A percentile compares a stretch with the other conserved stretches of the same genome.
Evolutionary conservation across 305 asterid species (phyloP).

Genomic region (Fraxinus xanthoxyloides): DNA sequence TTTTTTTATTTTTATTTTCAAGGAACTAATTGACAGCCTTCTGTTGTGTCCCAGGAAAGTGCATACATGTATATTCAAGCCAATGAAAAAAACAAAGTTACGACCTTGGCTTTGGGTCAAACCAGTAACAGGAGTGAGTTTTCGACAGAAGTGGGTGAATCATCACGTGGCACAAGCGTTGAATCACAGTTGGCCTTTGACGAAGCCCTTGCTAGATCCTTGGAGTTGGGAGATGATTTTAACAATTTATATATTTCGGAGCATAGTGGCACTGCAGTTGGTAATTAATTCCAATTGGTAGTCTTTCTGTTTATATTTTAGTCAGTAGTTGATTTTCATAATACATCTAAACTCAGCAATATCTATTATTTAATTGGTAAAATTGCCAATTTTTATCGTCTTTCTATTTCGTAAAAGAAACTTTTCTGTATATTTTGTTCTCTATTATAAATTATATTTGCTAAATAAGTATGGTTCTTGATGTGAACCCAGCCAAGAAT

Average conservation of each 20-base stretch:
- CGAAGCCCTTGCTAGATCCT: conserved; percentile 80
- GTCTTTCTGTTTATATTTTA: not conserved
- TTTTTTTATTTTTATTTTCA: not conserved
- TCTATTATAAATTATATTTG: not conserved
- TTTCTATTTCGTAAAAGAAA: not conserved
- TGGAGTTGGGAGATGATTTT: conserved; percentile 75
- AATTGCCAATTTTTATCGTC: not conserved
- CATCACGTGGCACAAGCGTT: not conserved
- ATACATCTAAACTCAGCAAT: not conserved
- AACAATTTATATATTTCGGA: conserved; percentile 46
- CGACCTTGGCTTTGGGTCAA: conserved; percentile 39
- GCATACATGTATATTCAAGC: conserved; percentile 57
- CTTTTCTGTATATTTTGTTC: not conserved
- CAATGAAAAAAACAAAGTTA: conserved; percentile 38
- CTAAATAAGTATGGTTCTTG: not conserved
- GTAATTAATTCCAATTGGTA: conserved; percentile 31
- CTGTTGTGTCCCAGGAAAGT: conserved; percentile 58
- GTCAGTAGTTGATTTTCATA: not conserved
- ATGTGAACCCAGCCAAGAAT: too few relatives aligned
- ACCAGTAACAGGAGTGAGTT: conserved; percentile 40
- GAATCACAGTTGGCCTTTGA: conserved; percentile 66
- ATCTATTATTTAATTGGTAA: not conserved
- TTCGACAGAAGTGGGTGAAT: conserved; percentile 36
- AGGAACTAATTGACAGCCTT: not conserved
- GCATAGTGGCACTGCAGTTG: conserved; percentile 40